Evolutionary conservation across 208 protist genomes (phyloP), one percentile per base, ranked within the genome.

Genomic region (Leishmania turanica): DNA sequence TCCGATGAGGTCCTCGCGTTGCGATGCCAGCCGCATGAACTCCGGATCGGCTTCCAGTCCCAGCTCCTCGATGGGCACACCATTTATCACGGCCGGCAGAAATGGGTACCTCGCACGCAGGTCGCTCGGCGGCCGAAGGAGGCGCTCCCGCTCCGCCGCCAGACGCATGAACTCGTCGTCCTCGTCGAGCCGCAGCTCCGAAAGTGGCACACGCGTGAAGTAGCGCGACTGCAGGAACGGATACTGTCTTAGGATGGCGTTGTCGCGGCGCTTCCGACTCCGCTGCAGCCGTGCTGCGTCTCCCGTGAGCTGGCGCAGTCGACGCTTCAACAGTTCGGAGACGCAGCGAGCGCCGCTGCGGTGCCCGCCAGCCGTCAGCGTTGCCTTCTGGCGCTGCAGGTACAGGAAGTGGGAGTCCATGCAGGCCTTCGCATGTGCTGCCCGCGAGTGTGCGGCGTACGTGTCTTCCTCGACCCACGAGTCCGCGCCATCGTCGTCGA

Each of bases 51-150:
- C 84, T 70, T 95, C 88, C 40, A 95, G 70, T 7, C 85, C 82
- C 0, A 95, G 85, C 72, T 90, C 82, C 49, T 82, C 78, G 24
- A 93, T 88, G 34, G 82, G 84, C 56, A 91, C 79, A 21, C 84
- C 89, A 15, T 92, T 84, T 64, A 94, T 88, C 11, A 84, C 82
- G 13, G 75, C 54, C 7, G 87, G 81, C 62, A 94, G 83, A 81
- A 92, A 92, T 7, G 91, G 91, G 75, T 91, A 95, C 54, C 88
- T 84, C 47, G 89, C 87, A 15, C 83, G 78, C 56, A 94, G 66
- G 47, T 90, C 81, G 45, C 74, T 83, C 37, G 89, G 88, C 49
- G 89, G 89, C 60, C 77, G 73, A 53, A 92, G 81, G 58, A 95
- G 77, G 31, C 56, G 49, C 66, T 86, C 77, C 4, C 82, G 85